A percentile compares a stretch with the other conserved stretches of the same genome.
phyloP scores from a whole-genome alignment of 495 filamentous ascomycete genomes.

The Cladorrhinum samala region DNA sequence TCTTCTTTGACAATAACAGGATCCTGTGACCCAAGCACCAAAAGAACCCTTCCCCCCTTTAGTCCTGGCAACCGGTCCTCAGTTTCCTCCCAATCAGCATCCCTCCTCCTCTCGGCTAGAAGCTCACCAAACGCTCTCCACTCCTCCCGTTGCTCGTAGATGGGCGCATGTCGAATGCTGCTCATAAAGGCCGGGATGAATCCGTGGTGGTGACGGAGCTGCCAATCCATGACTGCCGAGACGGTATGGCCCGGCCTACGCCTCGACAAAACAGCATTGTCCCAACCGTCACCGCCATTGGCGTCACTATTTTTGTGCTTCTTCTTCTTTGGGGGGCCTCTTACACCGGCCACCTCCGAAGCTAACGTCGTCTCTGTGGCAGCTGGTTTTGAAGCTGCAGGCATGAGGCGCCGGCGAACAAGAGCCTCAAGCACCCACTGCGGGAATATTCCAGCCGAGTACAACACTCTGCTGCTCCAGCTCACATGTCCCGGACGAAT shows the following conservation, averaged over 20 bases:
- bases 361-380: constrained; percentile 25
- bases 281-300: constrained; percentile 32
- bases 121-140: constrained; percentile 53
- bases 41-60: constrained; percentile 40
- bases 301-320: constrained; percentile 26
- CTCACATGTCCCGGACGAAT: constrained; percentile 37
- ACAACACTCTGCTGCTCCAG: constrained; percentile 35
- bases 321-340: constrained; percentile 1
- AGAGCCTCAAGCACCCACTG: constrained; percentile 48
- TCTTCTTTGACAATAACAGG: constrained; percentile 50
- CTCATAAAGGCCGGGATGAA: constrained; percentile 52
- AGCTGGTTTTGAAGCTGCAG: constrained; percentile 10
- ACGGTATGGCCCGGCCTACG: constrained; percentile 33
- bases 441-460: constrained; percentile 42
- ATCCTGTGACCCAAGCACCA: constrained; percentile 50
- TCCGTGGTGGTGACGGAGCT: constrained; percentile 48
- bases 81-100: constrained; percentile 4
- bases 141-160: constrained; percentile 48
- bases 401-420: constrained; percentile 49
- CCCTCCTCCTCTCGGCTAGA: constrained; percentile 37
- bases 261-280: constrained; percentile 37
- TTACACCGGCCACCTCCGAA: constrained; percentile 19
- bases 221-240: constrained; percentile 47
- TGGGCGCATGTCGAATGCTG: constrained; percentile 47
- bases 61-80: constrained; percentile 28